phyloP scores from a whole-genome alignment of 495 filamentous ascomycete species.

The Cryomyces minteri region DNA sequence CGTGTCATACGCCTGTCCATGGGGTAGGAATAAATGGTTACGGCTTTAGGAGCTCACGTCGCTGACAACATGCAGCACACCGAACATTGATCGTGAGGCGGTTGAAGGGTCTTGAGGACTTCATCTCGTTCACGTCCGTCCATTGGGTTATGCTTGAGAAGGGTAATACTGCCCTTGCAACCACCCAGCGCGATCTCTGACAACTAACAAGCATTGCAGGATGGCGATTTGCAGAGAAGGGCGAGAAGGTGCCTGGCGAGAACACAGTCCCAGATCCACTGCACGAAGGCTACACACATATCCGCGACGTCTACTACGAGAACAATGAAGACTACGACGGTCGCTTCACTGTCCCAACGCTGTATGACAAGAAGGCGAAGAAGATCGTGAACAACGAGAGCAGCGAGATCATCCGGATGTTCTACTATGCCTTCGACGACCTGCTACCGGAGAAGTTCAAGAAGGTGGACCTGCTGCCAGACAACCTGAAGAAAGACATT shows the following conservation, averaged over 20 bases:
- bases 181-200: not conserved
- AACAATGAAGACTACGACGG: conserved; percentile 51
- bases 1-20: conserved; percentile 56
- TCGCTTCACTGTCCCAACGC: conserved; percentile 59
- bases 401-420: conserved; percentile 66
- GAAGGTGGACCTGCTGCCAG: conserved; percentile 45
- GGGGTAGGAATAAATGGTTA: conserved; percentile 26
- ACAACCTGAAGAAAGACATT: conserved; percentile 38
- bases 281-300: conserved; percentile 35
- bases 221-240: conserved; percentile 22
- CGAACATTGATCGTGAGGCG: conserved; percentile 47
- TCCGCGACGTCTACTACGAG: conserved; percentile 56
- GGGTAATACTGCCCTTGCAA: conserved; percentile 19
- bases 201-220: conserved; percentile 3
- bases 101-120: conserved; percentile 48
- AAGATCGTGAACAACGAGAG: conserved; percentile 76
- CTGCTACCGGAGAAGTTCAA: conserved; percentile 41
- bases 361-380: conserved; percentile 57
- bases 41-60: not conserved
- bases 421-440: conserved; percentile 57
- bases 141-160: conserved; percentile 49
- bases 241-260: conserved; percentile 26
- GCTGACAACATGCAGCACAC: conserved; percentile 27
- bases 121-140: conserved; percentile 45
- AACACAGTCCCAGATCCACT: conserved; percentile 42